A percentile compares a stretch with the other conserved stretches of the same genome.
Conservation (phyloP, 1,139 yeast species). For the Geotrichum cucujoidarum region DNA sequence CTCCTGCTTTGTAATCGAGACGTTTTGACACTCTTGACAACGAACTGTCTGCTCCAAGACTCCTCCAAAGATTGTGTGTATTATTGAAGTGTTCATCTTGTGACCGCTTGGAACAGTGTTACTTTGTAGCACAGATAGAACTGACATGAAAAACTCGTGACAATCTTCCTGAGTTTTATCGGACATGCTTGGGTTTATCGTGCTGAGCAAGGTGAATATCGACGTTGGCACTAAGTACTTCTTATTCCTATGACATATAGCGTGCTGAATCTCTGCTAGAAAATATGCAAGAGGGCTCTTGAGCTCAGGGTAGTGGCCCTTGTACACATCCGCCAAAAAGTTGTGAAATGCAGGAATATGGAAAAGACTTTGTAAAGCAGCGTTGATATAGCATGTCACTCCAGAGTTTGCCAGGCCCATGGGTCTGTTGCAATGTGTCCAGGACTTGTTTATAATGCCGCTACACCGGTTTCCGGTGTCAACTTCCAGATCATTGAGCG, state of each 20-base stretch:
- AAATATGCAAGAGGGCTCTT: not conserved
- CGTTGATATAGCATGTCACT: slow-evolving; percentile 87
- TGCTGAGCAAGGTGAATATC: not conserved
- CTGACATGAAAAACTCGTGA: slow-evolving; percentile 91
- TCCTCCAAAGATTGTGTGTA: slow-evolving; percentile 93
- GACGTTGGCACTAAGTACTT: not conserved
- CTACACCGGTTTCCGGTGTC: not conserved
- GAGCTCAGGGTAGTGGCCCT: not conserved
- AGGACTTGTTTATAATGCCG: not conserved
- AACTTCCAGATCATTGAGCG: not conserved
- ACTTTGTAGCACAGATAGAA: slow-evolving; percentile 79
- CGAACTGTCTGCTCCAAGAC: slow-evolving; percentile 74
- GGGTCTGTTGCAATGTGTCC: not conserved
- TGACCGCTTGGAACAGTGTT: slow-evolving; percentile 86
- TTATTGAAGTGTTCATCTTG: slow-evolving; percentile 70
- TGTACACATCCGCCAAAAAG: slow-evolving; percentile 58
- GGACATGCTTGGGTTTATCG: slow-evolving; percentile 47
- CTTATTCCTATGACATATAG: not conserved
- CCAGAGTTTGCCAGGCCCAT: not conserved
- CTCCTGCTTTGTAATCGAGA: slow-evolving; percentile 83
- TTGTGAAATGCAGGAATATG: slow-evolving; percentile 90
- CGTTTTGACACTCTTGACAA: slow-evolving; percentile 70
- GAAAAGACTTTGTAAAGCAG: slow-evolving; percentile 82
- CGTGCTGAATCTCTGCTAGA: not conserved
- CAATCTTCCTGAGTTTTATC: slow-evolving; percentile 95